Base-by-base conservation (phyloP, 306 rosid species). In the Geum urbanum region DNA sequence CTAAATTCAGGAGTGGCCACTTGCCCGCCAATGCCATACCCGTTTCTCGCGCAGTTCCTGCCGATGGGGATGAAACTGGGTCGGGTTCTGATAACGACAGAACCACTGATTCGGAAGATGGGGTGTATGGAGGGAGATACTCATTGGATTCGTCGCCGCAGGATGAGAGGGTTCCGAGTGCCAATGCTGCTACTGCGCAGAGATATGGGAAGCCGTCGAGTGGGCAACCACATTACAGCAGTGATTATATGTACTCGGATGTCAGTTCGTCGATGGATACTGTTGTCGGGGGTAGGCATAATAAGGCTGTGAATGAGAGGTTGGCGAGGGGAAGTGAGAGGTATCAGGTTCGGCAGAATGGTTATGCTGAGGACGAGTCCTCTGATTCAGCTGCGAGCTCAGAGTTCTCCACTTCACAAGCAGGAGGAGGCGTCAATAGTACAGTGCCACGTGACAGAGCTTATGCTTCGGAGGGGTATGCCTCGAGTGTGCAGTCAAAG, bases 251-350 rank as follows among this genome's bases (percentile, higher is more conserved):
- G 3, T 86, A 84, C 68, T 95, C 99, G 7, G 97, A 95, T 64
- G 91, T 95, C n/a, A 86, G 91, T 77, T 91, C 99, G 2, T 95
- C 99, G 0, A 84, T 90, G 88, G 99, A 95, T 76, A 91, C 96
- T 32, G 63, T 83, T 71, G 82, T 55, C 20, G 82, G 89, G 46
- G 37, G 37, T 0, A 82, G 89, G 71, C 65, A 69, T 37, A 83
- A 85, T 37, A 83, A 85, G 48, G 48, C 32, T 62, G 47, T 43
- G 76, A 64, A 79, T 13, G 84, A 85, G 75, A 77, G 81, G 4
- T 47, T 77, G 72, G 59, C 47, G 64, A 71, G 76, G 66, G 78
- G 69, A 72, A 22, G 47, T 49, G 83, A 84, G 76, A 84, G 83
- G 71, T 71, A 66, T 67, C 75, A 78, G 5, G 83, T 67, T 45